phyloP scores from a whole-genome alignment of 495 filamentous ascomycete species.

The Xanthoparmelia taractica region DNA sequence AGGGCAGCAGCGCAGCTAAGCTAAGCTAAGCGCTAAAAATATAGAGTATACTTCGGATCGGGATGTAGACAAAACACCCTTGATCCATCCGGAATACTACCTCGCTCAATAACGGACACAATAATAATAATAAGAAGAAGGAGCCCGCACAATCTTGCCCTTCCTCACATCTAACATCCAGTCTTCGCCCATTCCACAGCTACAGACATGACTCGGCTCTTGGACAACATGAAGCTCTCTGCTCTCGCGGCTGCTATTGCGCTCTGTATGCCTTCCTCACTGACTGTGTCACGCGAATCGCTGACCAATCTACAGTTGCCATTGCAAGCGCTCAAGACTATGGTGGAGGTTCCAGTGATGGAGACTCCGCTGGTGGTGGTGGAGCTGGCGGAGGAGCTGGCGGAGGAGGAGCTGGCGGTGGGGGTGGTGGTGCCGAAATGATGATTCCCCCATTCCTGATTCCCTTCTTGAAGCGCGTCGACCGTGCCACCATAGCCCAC shows the following conservation, averaged over 20 bases:
- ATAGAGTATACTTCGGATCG: background rate
- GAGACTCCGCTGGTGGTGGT: background rate
- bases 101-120: too few species aligned
- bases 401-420: background rate
- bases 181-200: background rate
- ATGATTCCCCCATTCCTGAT: background rate
- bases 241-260: background rate
- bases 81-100: too few species aligned
- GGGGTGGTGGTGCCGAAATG: background rate
- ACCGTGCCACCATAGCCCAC: constrained; percentile 1
- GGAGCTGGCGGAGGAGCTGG: too few species aligned
- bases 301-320: background rate
- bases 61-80: too few species aligned
- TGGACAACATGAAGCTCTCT: background rate
- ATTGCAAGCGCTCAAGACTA: background rate
- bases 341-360: background rate
- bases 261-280: background rate
- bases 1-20: too few species aligned
- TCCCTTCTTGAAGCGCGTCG: background rate
- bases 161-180: background rate
- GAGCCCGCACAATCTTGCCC: background rate
- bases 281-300: too few species aligned
- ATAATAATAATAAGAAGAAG: too few species aligned
- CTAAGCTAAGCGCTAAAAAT: background rate
- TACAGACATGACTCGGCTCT: background rate